A percentile compares a stretch with the other conserved stretches of the same genome.
Conservation (phyloP, 2,329 filamentous ascomycete genomes). For the Aspergillus neotritici region DNA sequence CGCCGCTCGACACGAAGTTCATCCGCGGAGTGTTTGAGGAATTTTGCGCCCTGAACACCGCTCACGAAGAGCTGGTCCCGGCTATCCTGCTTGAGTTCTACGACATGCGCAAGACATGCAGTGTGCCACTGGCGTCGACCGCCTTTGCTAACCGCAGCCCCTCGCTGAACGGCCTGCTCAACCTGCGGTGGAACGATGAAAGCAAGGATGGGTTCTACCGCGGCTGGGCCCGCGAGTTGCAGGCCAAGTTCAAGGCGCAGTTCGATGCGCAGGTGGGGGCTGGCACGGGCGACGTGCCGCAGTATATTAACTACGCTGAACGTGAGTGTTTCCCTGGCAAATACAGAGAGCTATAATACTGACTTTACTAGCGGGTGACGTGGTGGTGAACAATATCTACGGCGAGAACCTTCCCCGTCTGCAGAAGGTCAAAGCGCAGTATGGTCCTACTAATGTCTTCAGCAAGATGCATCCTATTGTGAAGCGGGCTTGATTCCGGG, state of each 20-base stretch:
- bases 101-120: conserved; percentile 36
- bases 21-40: conserved; percentile 27
- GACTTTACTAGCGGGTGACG: conserved; percentile 26
- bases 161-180: conserved; percentile 42
- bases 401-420: conserved; percentile 41
- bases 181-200: conserved; percentile 38
- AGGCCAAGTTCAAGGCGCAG: conserved; percentile 22
- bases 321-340: conserved; percentile 17
- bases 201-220: conserved; percentile 35
- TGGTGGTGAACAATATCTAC: conserved; percentile 37
- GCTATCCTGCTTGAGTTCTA: conserved; percentile 41
- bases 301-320: conserved; percentile 35
- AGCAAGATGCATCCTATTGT: conserved; percentile 39
- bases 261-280: conserved; percentile 13
- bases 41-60: conserved; percentile 23
- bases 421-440: conserved; percentile 41
- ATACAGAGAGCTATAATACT: neutral
- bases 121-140: conserved; percentile 34
- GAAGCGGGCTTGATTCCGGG: neutral
- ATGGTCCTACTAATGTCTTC: conserved; percentile 46
- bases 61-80: conserved; percentile 26
- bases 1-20: conserved; percentile 36
- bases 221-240: conserved; percentile 34
- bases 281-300: conserved; percentile 19
- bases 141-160: conserved; percentile 44